A percentile compares a stretch with the other conserved stretches of the same genome.
phyloP scores from a whole-genome alignment of 2,329 filamentous ascomycete genomes.

The Bipolaris sorokiniana region DNA sequence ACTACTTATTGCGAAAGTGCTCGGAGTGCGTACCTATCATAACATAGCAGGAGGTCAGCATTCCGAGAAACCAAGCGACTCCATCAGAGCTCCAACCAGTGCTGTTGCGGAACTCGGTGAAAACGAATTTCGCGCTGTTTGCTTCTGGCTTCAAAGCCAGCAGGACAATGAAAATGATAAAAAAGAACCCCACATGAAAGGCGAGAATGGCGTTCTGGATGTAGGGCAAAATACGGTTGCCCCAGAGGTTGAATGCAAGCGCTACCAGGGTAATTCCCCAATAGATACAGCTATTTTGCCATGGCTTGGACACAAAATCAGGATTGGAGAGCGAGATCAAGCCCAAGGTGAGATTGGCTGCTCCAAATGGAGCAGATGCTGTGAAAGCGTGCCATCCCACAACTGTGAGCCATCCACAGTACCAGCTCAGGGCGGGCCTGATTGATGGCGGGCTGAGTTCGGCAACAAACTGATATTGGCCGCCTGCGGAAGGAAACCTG shows the following conservation, averaged over 20 bases:
- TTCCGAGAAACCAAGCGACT: slow-evolving; percentile 50
- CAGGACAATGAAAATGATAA: slow-evolving; percentile 55
- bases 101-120: slow-evolving; percentile 52
- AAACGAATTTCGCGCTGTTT: slow-evolving; percentile 48
- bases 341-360: slow-evolving; percentile 30
- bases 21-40: slow-evolving; percentile 16
- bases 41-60: slow-evolving; percentile 29
- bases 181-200: slow-evolving; percentile 56
- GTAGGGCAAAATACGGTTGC: slow-evolving; percentile 49
- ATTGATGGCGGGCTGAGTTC: slow-evolving; percentile 6
- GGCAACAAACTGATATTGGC: slow-evolving; percentile 14
- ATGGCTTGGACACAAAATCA: slow-evolving; percentile 47
- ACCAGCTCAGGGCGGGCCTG: slow-evolving; percentile 2
- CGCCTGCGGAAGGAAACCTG: slow-evolving; percentile 15
- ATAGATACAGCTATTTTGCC: slow-evolving; percentile 51
- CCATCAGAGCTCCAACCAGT: slow-evolving; percentile 50
- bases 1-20: background rate
- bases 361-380: slow-evolving; percentile 31
- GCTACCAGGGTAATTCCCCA: slow-evolving; percentile 53
- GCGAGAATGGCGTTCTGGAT: slow-evolving; percentile 37
- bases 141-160: slow-evolving; percentile 50
- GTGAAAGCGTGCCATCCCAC: slow-evolving; percentile 47
- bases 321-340: slow-evolving; percentile 44
- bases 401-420: slow-evolving; percentile 28
- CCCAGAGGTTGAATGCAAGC: slow-evolving; percentile 52